Conservation (phyloP, 1,139 yeast species). For the Yamadazyma buinensis region DNA sequence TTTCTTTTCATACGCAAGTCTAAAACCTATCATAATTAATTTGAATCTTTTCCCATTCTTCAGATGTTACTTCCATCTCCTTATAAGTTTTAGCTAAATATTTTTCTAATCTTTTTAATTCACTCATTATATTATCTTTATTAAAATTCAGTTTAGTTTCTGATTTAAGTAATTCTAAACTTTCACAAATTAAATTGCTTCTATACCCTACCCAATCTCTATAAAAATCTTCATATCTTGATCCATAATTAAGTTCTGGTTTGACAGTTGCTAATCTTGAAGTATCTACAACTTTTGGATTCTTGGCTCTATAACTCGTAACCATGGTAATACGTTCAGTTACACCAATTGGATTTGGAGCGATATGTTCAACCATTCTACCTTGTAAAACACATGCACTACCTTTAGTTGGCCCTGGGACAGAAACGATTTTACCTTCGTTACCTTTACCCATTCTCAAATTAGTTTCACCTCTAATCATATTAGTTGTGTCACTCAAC, state of each 20-base stretch:
- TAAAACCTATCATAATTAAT: slow-evolving; percentile 2
- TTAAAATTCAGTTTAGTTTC: slow-evolving; percentile 29
- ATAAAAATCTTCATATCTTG: slow-evolving; percentile 31
- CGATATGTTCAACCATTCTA: slow-evolving; percentile 49
- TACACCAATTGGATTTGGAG: slow-evolving; percentile 51
- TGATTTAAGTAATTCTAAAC: slow-evolving; percentile 27
- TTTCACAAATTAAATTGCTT: slow-evolving; percentile 31
- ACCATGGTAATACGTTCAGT: slow-evolving; percentile 55
- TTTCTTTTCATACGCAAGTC: too few species aligned
- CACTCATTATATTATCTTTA: slow-evolving; percentile 33
- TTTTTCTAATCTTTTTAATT: slow-evolving; percentile 34
- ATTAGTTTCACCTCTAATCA: slow-evolving; percentile 61
- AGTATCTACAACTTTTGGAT: slow-evolving; percentile 22
- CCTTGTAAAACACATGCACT: slow-evolving; percentile 58
- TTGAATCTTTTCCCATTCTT: slow-evolving; percentile 10
- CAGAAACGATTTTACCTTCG: slow-evolving; percentile 33
- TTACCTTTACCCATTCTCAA: slow-evolving; percentile 38
- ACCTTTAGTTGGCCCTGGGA: slow-evolving; percentile 52
- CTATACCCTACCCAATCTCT: slow-evolving; percentile 41
- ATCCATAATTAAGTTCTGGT: slow-evolving; percentile 36
- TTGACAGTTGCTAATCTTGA: slow-evolving; percentile 34
- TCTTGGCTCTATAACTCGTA: slow-evolving; percentile 34
- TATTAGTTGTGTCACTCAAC: slow-evolving; percentile 51
- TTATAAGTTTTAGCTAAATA: slow-evolving; percentile 41
- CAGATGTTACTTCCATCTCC: slow-evolving; percentile 35